Evolutionary conservation across 345 rosid species (phyloP), one percentile per base, ranked within the genome.

Genomic region (Tarenaya hassleriana): DNA sequence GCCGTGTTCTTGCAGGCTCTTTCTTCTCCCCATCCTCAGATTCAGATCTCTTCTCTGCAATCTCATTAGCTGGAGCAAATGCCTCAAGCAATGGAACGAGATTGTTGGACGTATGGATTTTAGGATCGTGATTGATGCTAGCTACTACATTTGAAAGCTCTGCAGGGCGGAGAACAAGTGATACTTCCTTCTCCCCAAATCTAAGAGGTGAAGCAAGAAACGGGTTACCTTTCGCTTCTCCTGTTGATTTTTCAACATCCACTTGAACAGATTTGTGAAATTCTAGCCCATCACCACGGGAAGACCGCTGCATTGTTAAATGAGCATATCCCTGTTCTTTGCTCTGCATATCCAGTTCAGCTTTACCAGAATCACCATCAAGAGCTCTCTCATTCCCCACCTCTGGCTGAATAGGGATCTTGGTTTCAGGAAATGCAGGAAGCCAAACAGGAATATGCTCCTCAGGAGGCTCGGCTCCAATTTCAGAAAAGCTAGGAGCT

Each of bases 391-490:
- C 75, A 55, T 52, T 58, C 34, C 31, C 55, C 20, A 19, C 62
- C 20, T 69, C 65, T 46, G 39, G 40, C 34, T 16, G 68, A 53
- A 50, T 60, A 55, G 69, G 64, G 11, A 69, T 55, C 34, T 76
- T 61, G 8, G 75, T 71, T 77, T 70, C 77, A 19, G 96, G 95
- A 70, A 87, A 84, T 16, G 76, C 73, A 47, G 88, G 94, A 63
- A 91, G 68, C 98, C 98, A 91, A 63, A 63, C 55, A 0, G 98
- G 98, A 47, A 88, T 82, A 47, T 84, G 88, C 35, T 75, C 77
- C 47, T 55, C 70, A 42, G 83, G 95, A 68, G 95, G 83, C 71
- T 80, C 87, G 52, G 43, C 73, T 29, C 92, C 88, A 60, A 65
- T 66, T 52, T 62, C 75, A 44, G 24, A 53, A 67, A 82, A 84